Conservation (phyloP, 495 filamentous ascomycete species). For the Podospora tetraspora region DNA sequence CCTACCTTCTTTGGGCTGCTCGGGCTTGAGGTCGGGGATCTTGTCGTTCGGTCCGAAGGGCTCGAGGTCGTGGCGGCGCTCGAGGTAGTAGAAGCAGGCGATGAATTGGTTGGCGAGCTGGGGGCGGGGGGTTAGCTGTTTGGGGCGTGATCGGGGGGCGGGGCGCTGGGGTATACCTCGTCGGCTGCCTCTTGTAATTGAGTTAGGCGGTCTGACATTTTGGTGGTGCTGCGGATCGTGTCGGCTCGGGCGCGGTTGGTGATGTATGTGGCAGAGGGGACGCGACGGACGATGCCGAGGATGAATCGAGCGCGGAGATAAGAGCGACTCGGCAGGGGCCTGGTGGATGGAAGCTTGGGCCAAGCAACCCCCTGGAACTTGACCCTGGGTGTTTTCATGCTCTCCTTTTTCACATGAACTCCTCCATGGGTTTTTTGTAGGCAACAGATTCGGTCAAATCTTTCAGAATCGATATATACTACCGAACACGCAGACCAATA, state of each 20-base stretch:
- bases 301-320: background rate
- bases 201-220: conserved; percentile 86
- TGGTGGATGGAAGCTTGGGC: background rate
- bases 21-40: conserved; percentile 52
- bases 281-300: background rate
- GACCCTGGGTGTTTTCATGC: background rate
- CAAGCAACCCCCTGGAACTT: background rate
- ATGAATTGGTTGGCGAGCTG: conserved; percentile 89
- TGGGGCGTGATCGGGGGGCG: background rate
- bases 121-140: conserved; percentile 14
- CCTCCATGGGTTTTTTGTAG: background rate
- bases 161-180: conserved; percentile 42
- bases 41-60: conserved; percentile 56
- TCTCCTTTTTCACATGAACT: background rate
- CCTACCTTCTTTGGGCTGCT: conserved; percentile 39
- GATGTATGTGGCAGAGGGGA: background rate
- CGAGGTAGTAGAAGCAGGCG: conserved; percentile 75
- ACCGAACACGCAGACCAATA: background rate
- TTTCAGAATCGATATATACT: background rate
- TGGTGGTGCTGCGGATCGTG: conserved; percentile 9
- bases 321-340: background rate
- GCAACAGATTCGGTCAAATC: background rate
- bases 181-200: conserved; percentile 94
- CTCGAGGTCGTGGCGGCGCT: conserved; percentile 71
- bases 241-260: background rate